A percentile compares a stretch with the other conserved stretches of the same genome.
These are phyloP conservation scores for Fusarium irregulare DNA, from an alignment of 2,329 filamentous ascomycete genomes.

Conservation along the genomic window DNA sequence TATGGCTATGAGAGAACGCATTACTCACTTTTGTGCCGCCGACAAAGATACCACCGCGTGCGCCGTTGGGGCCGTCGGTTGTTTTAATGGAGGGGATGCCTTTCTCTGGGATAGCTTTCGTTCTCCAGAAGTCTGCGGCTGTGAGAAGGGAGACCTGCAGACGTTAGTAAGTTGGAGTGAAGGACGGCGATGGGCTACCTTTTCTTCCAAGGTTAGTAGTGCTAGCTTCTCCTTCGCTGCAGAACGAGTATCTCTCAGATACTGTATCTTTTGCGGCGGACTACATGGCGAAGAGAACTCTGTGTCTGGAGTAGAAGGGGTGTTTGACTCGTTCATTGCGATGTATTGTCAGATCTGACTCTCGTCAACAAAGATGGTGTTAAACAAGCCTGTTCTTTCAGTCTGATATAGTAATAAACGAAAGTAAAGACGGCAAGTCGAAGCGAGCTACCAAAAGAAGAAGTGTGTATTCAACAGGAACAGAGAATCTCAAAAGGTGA, in stretches of 20 bases:
- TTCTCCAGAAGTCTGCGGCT: slow-evolving; percentile 77
- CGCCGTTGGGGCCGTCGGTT: slow-evolving; percentile 77
- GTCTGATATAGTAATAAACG: slow-evolving; percentile 5
- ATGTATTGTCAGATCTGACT: neutral
- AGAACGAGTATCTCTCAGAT: slow-evolving; percentile 54
- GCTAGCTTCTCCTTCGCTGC: slow-evolving; percentile 62
- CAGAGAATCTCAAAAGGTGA: neutral
- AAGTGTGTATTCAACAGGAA: slow-evolving; percentile 1
- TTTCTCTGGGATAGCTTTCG: slow-evolving; percentile 70
- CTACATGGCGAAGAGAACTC: slow-evolving; percentile 61
- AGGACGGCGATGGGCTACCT: slow-evolving; percentile 53
- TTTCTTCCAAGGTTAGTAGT: slow-evolving; percentile 67
- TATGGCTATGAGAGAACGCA: too few species aligned
- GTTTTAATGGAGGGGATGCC: slow-evolving; percentile 73
- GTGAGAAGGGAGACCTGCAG: slow-evolving; percentile 68
- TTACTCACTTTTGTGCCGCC: slow-evolving; percentile 66
- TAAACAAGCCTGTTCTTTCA: too few species aligned
- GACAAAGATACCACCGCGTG: slow-evolving; percentile 75
- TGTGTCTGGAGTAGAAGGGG: slow-evolving; percentile 60
- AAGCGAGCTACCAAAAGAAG: slow-evolving; percentile 6
- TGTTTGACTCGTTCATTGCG: slow-evolving; percentile 42
- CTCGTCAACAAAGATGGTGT: too few species aligned
- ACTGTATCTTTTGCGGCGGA: slow-evolving; percentile 52
- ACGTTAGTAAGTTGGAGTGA: neutral
- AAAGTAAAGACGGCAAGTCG: slow-evolving; percentile 7